Evolutionary conservation across 75 land plant genomes (phyloP), one percentile per base, ranked within the genome.

Genomic region (Pinus tabuliformis): DNA sequence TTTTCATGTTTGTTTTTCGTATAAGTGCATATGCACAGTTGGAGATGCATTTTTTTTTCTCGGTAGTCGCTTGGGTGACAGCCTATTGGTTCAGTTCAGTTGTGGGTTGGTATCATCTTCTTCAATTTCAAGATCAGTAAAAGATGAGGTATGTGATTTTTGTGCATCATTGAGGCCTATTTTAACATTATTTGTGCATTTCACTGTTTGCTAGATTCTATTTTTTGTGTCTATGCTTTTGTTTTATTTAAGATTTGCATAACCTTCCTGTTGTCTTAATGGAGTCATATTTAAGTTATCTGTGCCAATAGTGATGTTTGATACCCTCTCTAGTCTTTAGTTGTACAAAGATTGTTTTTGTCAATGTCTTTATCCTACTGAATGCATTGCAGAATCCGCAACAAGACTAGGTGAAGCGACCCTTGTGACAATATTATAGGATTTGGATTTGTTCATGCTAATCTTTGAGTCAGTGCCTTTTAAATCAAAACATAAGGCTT

Each of bases 31-130:
- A 58, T 78, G 96, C 73, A 91, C 85, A n/a, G 57, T 97, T 70
- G 99, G 99, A 20, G 92, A 78, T 77, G 84, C 88, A 22, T 90
- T 95, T 65, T 97, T 97, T 74, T 97, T 97, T 75, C 75, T 97
- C 62, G 99, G 95, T 6, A 97, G 99, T 83, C 91, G 98, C 37
- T 79, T 97, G 74, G 99, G 96, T 39, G 98, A 97, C 77, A 97
- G 99, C 77, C 81, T 97, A 77, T 86, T 97, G 59, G 99, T 97
- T 70, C 99, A 97, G 76, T 95, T 81, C 75, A 89, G 81, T 59
- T 81, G 84, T 80, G 95, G 90, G 56, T 59, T 66, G 54, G 75
- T 81, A 63, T 56, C 83, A 20, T 77, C 90, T 28, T 68, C 37
- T 24, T 49, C 64, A 60, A 30, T 76, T 71, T 78, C 88, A 80